Percentiles rank a stretch among this genome's conserved stretches.
phyloP scores from a whole-genome alignment of 352 stramenopile species.

The Phytopythium vexans region DNA sequence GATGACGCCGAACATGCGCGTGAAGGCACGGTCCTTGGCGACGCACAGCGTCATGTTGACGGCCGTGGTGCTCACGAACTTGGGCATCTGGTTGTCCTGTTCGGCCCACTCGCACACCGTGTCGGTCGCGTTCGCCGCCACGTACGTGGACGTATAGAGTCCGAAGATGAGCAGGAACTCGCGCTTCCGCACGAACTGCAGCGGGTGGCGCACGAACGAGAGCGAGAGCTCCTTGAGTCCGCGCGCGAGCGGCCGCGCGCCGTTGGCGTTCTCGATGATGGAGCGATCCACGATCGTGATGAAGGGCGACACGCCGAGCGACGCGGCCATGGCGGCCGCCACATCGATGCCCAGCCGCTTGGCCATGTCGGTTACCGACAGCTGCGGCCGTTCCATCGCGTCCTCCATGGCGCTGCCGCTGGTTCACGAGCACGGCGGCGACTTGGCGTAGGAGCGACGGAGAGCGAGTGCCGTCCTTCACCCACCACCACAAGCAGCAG shows the following conservation, averaged over 20 bases:
- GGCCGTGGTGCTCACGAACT: slow-evolving; percentile 85
- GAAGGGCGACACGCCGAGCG: slow-evolving; percentile 78
- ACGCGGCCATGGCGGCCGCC: slow-evolving; percentile 56
- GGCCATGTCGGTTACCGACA: slow-evolving; percentile 20
- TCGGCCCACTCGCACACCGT: slow-evolving; percentile 79
- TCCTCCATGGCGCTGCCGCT: slow-evolving; percentile 1
- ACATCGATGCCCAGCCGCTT: slow-evolving; percentile 61
- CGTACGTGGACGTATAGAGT: slow-evolving; percentile 89
- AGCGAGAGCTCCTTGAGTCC: slow-evolving; percentile 61
- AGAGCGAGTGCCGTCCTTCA: too few relatives aligned
- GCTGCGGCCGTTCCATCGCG: slow-evolving; percentile 1
- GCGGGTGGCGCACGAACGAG: slow-evolving; percentile 59
- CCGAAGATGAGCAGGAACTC: slow-evolving; percentile 90
- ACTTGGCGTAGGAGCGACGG: too few relatives aligned
- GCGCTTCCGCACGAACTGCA: slow-evolving; percentile 80
- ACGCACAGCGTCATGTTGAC: slow-evolving; percentile 92
- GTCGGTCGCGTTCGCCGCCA: slow-evolving; percentile 82
- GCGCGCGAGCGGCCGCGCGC: slow-evolving; percentile 52
- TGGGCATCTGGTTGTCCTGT: slow-evolving; percentile 79
- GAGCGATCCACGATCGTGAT: slow-evolving; percentile 88
- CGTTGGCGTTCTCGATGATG: slow-evolving; percentile 89
- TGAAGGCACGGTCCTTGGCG: slow-evolving; percentile 90
- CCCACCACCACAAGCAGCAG: too few relatives aligned
- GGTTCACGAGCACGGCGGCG: too few relatives aligned
- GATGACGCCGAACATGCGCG: slow-evolving; percentile 89